Conservation (phyloP, 176 grass and related monocot genomes). For the Leersia perrieri region DNA sequence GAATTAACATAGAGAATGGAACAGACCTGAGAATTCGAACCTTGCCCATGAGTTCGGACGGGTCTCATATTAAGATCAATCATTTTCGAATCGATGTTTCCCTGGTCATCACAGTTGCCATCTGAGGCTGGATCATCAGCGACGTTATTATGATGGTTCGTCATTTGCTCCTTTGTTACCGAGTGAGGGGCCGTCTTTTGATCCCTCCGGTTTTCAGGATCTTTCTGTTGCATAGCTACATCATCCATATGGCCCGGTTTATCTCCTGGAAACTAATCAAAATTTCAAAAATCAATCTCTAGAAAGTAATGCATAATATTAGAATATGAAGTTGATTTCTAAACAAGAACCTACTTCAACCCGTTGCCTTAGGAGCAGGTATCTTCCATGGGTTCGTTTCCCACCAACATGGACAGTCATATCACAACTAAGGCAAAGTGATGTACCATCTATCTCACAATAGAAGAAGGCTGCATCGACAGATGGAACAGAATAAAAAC, state of each 20-base stretch:
- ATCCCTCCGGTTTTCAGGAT: slow-evolving; percentile 47
- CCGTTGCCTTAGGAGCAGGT: slow-evolving; percentile 87
- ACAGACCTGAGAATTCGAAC: slow-evolving; percentile 80
- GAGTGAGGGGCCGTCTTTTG: slow-evolving; percentile 44
- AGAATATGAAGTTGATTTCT: not conserved
- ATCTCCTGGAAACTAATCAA: slow-evolving; percentile 88
- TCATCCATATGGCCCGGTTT: slow-evolving; percentile 70
- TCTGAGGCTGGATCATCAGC: slow-evolving; percentile 42
- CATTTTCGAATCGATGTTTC: slow-evolving; percentile 84
- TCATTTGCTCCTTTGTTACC: slow-evolving; percentile 48
- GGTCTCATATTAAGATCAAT: slow-evolving; percentile 91
- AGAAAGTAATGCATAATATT: not conserved
- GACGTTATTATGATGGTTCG: slow-evolving; percentile 49
- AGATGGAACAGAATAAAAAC: not conserved
- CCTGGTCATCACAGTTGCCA: slow-evolving; percentile 50
- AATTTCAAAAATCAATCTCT: slow-evolving; percentile 15
- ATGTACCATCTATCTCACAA: slow-evolving; percentile 95
- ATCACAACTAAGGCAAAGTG: slow-evolving; percentile 89
- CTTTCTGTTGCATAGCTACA: slow-evolving; percentile 54
- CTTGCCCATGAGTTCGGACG: slow-evolving; percentile 56
- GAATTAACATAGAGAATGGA: not conserved
- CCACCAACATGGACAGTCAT: slow-evolving; percentile 99
- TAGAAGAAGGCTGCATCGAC: slow-evolving; percentile 91
- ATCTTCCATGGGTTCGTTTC: slow-evolving; percentile 87
- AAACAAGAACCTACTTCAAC: slow-evolving; percentile 69